Evolutionary conservation across 164 flowering plant genomes (phyloP).

Genomic region (Vitis cinerea): DNA sequence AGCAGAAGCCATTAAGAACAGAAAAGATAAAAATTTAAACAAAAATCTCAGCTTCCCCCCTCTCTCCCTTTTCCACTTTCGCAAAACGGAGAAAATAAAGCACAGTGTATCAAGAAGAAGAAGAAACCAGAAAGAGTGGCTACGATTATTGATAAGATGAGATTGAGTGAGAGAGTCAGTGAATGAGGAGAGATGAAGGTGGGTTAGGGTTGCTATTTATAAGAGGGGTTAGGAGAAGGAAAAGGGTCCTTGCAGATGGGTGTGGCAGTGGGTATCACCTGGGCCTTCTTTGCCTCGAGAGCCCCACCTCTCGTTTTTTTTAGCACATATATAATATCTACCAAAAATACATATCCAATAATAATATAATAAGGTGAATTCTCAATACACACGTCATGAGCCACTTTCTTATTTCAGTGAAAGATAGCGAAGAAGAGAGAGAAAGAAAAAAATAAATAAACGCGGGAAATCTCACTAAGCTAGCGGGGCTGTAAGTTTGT

Average conservation of each 20-base stretch:
- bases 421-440: constrained; percentile 1
- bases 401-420: constrained; percentile 3
- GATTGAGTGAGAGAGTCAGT: background rate
- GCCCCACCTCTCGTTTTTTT: constrained; percentile 25
- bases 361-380: constrained; percentile 8
- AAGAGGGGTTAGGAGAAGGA: background rate
- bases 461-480: constrained; percentile 23
- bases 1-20: constrained; percentile 6
- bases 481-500: background rate
- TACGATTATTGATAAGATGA: too few relatives aligned
- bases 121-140: too few relatives aligned
- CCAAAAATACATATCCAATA: background rate
- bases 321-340: background rate
- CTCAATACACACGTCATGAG: constrained; percentile 27
- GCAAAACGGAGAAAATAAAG: background rate
- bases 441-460: background rate
- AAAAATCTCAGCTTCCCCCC: background rate
- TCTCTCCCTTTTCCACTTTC: background rate
- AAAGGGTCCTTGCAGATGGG: constrained; percentile 18
- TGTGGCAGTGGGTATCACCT: constrained; percentile 43
- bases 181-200: background rate
- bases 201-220: constrained; percentile 17
- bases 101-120: background rate
- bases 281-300: constrained; percentile 40
- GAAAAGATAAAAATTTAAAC: background rate